A percentile compares a stretch with the other conserved stretches of the same genome.
phyloP scores from a whole-genome alignment of 257 asterid genomes.

The Scutellaria barbata region DNA sequence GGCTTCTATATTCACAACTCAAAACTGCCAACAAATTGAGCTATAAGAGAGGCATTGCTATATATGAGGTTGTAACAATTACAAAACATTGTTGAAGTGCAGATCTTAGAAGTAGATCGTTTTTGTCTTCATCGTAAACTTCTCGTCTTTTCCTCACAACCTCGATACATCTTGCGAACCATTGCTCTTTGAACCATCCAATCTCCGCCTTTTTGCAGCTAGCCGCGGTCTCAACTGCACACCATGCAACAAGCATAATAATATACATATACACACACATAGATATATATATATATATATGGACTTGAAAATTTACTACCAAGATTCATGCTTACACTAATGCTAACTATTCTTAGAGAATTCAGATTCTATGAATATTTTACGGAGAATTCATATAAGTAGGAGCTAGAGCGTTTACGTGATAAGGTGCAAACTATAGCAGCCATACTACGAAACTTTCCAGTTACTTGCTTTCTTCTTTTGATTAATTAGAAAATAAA shows the following conservation, averaged over 20 bases:
- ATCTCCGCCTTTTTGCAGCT: conserved; percentile 59
- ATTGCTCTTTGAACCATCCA: conserved; percentile 45
- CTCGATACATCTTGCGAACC: conserved; percentile 32
- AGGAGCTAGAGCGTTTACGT: too few species aligned
- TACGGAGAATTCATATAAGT: too few species aligned
- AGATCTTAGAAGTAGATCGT: conserved; percentile 28
- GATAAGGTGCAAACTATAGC: too few species aligned
- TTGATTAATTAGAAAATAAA: neutral
- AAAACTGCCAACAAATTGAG: too few species aligned
- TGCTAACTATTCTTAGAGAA: too few species aligned
- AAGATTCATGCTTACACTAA: too few species aligned
- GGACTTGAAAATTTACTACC: neutral
- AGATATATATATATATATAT: neutral
- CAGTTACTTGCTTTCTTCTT: too few species aligned
- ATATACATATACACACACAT: neutral
- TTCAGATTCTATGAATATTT: too few species aligned
- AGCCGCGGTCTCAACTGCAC: conserved; percentile 75
- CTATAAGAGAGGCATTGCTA: too few species aligned
- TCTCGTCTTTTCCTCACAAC: neutral
- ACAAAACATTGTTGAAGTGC: neutral
- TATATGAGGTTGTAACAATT: neutral
- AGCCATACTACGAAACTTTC: too few species aligned
- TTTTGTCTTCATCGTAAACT: conserved; percentile 18
- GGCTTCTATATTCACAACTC: too few species aligned
- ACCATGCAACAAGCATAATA: neutral